Evolutionary conservation across 768 basidiomycete species (phyloP).

Genomic region (Tremella yokohamensis): DNA sequence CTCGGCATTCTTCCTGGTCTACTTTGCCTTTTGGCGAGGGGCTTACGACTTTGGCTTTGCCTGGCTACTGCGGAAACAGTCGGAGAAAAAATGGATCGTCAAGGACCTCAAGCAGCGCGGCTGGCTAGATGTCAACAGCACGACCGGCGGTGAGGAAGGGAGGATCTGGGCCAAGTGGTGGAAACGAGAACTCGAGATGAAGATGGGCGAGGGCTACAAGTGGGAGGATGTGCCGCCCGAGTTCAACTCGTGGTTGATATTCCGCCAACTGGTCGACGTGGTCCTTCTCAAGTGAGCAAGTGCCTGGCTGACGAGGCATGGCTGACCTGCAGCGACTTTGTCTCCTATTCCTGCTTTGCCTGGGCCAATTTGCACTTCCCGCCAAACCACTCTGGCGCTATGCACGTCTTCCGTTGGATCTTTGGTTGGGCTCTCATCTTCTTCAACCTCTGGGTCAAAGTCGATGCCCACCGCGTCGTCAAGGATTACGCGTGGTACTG

Average conservation of each 20-base stretch:
- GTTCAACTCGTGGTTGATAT: conserved; percentile 94
- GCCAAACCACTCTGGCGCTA: conserved; percentile 63
- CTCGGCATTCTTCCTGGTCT: conserved; percentile 73
- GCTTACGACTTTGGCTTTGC: conserved; percentile 92
- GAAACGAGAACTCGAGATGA: conserved; percentile 73
- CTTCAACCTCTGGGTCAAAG: conserved; percentile 98
- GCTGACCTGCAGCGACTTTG: conserved; percentile 67
- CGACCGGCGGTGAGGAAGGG: conserved; percentile 32
- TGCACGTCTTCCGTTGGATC: conserved; percentile 83
- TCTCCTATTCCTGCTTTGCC: conserved; percentile 92
- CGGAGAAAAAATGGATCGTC: conserved; percentile 92
- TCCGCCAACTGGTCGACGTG: conserved; percentile 90
- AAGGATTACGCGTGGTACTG: conserved; percentile 99
- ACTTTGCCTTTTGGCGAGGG: conserved; percentile 88
- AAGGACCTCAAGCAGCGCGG: conserved; percentile 69
- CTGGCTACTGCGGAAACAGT: conserved; percentile 90
- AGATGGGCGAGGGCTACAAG: conserved; percentile 91
- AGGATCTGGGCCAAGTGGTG: conserved; percentile 74
- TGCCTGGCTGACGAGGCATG: neutral
- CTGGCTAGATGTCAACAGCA: conserved; percentile 68
- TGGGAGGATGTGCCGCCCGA: conserved; percentile 90
- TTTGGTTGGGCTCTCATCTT: conserved; percentile 77
- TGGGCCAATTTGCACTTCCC: conserved; percentile 89
- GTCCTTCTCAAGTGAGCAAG: conserved; percentile 83
- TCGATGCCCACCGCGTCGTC: conserved; percentile 93